Conservation (phyloP, 768 basidiomycete species). For the Tricholoma flavovirens region DNA sequence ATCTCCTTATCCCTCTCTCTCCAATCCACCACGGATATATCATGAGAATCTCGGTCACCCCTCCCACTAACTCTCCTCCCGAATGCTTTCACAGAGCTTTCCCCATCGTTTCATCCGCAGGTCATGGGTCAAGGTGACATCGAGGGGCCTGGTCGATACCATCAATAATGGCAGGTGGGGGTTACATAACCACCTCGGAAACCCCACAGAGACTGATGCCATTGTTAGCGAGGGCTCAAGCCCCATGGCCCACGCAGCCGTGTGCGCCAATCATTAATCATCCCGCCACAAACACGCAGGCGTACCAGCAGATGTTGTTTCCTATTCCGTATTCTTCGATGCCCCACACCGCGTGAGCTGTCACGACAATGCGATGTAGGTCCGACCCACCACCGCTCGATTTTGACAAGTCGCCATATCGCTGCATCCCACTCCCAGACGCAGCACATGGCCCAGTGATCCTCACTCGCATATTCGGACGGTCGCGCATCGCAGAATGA, state of each 20-base stretch:
- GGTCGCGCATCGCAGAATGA: neutral
- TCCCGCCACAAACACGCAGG: neutral
- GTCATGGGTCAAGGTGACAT: neutral
- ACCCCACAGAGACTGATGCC: neutral
- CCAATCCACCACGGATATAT: neutral
- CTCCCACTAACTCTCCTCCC: neutral
- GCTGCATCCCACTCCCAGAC: neutral
- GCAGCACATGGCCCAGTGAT: neutral
- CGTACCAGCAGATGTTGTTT: too few species aligned
- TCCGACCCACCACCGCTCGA: neutral
- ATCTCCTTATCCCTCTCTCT: neutral
- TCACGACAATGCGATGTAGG: neutral
- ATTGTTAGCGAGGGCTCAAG: neutral
- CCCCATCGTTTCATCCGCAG: neutral
- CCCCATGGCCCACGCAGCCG: neutral
- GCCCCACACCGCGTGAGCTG: neutral
- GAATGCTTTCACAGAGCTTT: neutral
- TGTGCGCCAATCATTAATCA: neutral
- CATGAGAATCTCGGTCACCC: neutral
- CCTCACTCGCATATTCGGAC: neutral
- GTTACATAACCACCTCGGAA: neutral
- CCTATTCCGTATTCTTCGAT: neutral
- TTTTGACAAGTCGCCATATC: neutral
- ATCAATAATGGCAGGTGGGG: neutral
- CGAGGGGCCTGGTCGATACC: neutral